Percentiles rank a stretch among this genome's conserved stretches.
Conservation (phyloP, 352 stramenopile genomes). For the Globisporangium abappressorium region DNA sequence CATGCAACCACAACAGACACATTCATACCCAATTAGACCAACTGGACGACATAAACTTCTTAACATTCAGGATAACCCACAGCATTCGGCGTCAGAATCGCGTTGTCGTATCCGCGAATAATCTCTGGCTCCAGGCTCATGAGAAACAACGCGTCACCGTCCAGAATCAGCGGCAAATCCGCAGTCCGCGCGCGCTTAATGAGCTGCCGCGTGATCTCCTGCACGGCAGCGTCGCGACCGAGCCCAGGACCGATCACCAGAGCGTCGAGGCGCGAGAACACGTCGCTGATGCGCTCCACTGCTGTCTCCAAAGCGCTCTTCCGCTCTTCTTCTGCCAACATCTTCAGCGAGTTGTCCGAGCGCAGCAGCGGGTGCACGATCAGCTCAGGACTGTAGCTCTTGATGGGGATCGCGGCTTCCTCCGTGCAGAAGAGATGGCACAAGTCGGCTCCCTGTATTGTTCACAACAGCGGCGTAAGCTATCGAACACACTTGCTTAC, state of each 20-base stretch:
- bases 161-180: conserved; percentile 89
- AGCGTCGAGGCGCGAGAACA: conserved; percentile 67
- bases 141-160: conserved; percentile 94
- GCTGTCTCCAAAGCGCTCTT: conserved; percentile 24
- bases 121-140: conserved; percentile 71
- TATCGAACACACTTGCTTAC: no score
- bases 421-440: conserved; percentile 94
- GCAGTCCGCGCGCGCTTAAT: conserved; percentile 55
- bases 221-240: conserved; percentile 87
- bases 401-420: conserved; percentile 95
- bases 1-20: neutral
- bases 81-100: conserved; percentile 94
- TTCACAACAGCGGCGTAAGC: neutral
- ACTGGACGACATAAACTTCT: neutral
- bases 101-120: conserved; percentile 59
- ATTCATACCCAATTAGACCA: neutral
- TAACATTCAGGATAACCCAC: conserved; percentile 20
- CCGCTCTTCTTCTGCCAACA: conserved; percentile 11
- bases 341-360: conserved; percentile 39
- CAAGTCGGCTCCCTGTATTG: conserved; percentile 90
- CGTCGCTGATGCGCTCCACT: conserved; percentile 44
- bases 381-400: conserved; percentile 96
- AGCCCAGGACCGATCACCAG: conserved; percentile 93
- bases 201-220: conserved; percentile 74
- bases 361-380: conserved; percentile 90